These are phyloP conservation scores for Asterochloris erici DNA, from an alignment of 139 green algal genomes.

Conservation along the genomic window DNA sequence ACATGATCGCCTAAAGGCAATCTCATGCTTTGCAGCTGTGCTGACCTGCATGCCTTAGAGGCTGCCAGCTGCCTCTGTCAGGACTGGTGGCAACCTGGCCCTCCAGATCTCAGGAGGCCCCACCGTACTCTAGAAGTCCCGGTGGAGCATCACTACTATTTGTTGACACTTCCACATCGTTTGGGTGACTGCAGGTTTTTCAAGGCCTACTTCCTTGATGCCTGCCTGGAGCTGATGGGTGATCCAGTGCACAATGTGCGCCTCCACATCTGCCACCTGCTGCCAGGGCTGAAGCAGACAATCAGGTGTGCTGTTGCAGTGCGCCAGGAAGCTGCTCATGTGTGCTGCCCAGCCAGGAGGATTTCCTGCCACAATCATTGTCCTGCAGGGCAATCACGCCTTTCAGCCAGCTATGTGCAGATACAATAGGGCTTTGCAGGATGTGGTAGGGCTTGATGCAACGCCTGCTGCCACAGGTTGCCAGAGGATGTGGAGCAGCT, in stretches of 20 bases:
- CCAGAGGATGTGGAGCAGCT: constrained; percentile 68
- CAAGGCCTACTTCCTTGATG: constrained; percentile 52
- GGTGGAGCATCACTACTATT: not conserved
- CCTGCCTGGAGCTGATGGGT: constrained; percentile 48
- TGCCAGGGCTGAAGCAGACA: constrained; percentile 53
- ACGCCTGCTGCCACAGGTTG: constrained; percentile 37
- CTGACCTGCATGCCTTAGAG: not conserved
- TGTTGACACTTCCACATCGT: not conserved
- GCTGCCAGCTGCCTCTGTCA: not conserved
- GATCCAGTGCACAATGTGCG: constrained; percentile 68
- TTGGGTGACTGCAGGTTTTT: constrained; percentile 24
- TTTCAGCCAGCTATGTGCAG: not conserved
- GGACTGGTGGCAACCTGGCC: not conserved
- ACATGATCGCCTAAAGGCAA: not conserved
- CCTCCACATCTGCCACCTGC: constrained; percentile 35
- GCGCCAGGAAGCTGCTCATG: not conserved
- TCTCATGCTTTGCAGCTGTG: not conserved
- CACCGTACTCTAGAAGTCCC: not conserved
- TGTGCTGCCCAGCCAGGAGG: not conserved
- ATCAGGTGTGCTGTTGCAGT: not conserved
- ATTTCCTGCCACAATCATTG: no score
- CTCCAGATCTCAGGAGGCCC: not conserved
- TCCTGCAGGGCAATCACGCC: not conserved
- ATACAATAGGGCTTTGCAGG: not conserved
- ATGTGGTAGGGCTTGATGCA: not conserved